Evolutionary conservation across 495 filamentous ascomycete genomes (phyloP).

Genomic region (Aspergillus sparsus): DNA sequence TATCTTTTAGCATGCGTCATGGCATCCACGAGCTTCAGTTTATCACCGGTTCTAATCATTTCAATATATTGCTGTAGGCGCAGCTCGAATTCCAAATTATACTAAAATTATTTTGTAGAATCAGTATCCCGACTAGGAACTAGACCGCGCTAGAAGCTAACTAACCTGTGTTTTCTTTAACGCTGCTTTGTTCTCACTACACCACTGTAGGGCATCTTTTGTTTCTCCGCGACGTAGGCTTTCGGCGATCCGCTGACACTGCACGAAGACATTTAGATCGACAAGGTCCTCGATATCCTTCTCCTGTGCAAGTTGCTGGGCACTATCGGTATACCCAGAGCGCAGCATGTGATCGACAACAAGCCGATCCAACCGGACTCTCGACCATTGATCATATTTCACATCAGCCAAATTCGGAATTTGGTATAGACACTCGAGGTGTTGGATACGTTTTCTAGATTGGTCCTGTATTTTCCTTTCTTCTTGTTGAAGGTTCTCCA

Average conservation of each 20-base stretch:
- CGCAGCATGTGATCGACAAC: conserved; percentile 88
- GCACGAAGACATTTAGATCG: conserved; percentile 84
- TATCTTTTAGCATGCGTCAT: conserved; percentile 78
- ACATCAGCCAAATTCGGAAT: conserved; percentile 86
- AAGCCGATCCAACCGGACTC: conserved; percentile 75
- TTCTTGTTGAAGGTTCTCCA: conserved; percentile 73
- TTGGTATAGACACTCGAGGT: conserved; percentile 74
- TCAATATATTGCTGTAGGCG: conserved; percentile 97
- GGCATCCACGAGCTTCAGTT: conserved; percentile 68
- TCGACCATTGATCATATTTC: conserved; percentile 90
- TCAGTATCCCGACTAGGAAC: conserved; percentile 29
- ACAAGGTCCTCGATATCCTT: conserved; percentile 76
- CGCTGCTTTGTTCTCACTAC: conserved; percentile 83
- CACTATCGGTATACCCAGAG: conserved; percentile 78
- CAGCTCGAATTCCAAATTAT: conserved; percentile 88
- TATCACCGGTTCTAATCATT: conserved; percentile 66
- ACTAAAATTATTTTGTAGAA: conserved; percentile 48
- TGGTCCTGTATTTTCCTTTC: conserved; percentile 73
- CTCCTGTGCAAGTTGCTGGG: conserved; percentile 68
- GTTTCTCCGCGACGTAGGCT: conserved; percentile 71
- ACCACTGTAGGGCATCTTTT: conserved; percentile 83
- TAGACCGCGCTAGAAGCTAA: conserved; percentile 3
- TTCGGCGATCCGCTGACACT: conserved; percentile 73
- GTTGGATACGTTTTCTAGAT: conserved; percentile 71
- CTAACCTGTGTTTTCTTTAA: conserved; percentile 80